phyloP scores from a whole-genome alignment of 192 early-diverging fungal species.

The Spinellus fusiger region DNA sequence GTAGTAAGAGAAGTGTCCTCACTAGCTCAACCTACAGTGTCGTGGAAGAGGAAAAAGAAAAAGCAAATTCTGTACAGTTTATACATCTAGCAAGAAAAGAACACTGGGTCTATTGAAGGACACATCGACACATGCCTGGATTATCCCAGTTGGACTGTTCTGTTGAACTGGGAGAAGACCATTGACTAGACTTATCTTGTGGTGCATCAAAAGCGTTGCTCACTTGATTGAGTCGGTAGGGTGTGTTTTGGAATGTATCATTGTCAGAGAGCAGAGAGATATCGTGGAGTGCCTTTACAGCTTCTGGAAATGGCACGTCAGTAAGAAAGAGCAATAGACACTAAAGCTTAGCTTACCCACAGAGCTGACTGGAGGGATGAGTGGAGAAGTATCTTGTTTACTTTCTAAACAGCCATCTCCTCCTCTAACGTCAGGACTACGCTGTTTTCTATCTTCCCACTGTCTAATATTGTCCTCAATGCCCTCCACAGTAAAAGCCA shows the following conservation, averaged over 20 bases:
- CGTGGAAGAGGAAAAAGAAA: neutral
- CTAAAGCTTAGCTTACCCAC: neutral
- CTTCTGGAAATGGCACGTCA: no score
- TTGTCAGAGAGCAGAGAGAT: no score
- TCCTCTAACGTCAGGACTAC: conserved; percentile 11
- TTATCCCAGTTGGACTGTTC: neutral
- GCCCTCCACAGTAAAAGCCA: conserved; percentile 22
- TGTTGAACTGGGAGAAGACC: neutral
- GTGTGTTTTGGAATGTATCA: no score
- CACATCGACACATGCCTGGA: neutral
- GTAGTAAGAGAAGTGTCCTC: neutral
- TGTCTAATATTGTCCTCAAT: conserved; percentile 20
- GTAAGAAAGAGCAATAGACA: neutral
- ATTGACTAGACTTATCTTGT: neutral
- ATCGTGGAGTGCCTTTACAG: no score
- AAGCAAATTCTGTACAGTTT: neutral
- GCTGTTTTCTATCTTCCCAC: conserved; percentile 19
- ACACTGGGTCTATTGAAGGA: neutral
- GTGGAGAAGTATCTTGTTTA: neutral
- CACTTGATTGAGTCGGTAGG: no score
- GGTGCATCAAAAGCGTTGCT: no score
- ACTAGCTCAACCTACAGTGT: no score
- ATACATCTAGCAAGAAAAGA: neutral
- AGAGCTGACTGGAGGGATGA: neutral
- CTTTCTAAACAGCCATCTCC: conserved; percentile 7